phyloP scores from a whole-genome alignment of 768 basidiomycete species.

The Trametes meyenii region DNA sequence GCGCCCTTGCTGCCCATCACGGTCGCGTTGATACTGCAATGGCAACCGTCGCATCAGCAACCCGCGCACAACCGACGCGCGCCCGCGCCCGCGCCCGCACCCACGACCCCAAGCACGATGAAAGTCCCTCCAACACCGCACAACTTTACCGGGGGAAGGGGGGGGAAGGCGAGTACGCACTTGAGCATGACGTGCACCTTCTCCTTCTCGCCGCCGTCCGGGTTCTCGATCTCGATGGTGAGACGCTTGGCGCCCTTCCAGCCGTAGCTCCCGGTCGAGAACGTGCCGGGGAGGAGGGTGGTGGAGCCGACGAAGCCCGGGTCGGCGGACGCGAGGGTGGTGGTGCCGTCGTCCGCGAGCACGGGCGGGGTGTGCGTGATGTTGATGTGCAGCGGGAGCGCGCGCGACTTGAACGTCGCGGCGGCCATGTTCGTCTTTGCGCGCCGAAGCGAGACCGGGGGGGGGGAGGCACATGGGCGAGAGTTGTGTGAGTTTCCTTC shows the following conservation, averaged over 20 bases:
- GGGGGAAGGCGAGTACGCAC: conserved; percentile 47
- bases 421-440: conserved; percentile 49
- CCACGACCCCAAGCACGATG: neutral
- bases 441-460: neutral
- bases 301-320: conserved; percentile 62
- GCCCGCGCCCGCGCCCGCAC: neutral
- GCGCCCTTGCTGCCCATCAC: conserved; percentile 70
- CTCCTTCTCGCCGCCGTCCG: conserved; percentile 53
- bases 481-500: neutral
- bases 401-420: conserved; percentile 61
- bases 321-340: conserved; percentile 46
- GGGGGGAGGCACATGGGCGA: neutral
- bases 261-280: conserved; percentile 78
- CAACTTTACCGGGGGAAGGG: no score
- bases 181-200: conserved; percentile 75
- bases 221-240: conserved; percentile 60
- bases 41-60: conserved; percentile 1
- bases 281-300: conserved; percentile 59
- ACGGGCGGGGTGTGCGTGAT: conserved; percentile 67
- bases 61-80: neutral
- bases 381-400: conserved; percentile 68
- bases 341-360: conserved; percentile 38
- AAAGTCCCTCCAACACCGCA: no score
- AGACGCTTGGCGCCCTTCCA: conserved; percentile 81
- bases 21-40: conserved; percentile 69